Evolutionary conservation across 495 filamentous ascomycete genomes (phyloP).

Genomic region (Aspergillus haitiensis): DNA sequence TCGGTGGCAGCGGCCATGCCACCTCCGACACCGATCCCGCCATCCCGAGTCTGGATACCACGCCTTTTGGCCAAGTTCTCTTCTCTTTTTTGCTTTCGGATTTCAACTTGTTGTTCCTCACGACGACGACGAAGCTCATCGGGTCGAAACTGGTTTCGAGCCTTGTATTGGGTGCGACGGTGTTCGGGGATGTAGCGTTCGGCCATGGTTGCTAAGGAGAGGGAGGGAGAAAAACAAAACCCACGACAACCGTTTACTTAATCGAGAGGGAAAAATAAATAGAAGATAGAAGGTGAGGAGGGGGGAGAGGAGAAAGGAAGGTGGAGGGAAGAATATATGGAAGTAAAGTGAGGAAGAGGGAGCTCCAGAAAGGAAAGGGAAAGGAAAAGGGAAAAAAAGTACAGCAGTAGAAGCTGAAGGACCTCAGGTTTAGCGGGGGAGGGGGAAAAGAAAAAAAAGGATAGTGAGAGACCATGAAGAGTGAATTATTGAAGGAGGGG

Average conservation of each 20-base stretch:
- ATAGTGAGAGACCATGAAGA: conserved; percentile 12
- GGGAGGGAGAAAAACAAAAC: conserved; percentile 39
- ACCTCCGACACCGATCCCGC: conserved; percentile 73
- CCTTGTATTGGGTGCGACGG: conserved; percentile 98
- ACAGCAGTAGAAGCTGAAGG: not conserved
- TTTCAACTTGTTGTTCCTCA: conserved; percentile 98
- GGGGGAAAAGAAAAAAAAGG: conserved; percentile 14
- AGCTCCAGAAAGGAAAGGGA: conserved; percentile 20
- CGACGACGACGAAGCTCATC: conserved; percentile 98
- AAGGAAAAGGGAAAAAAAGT: conserved; percentile 1
- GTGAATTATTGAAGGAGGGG: conserved; percentile 23
- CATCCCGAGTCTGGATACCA: conserved; percentile 80
- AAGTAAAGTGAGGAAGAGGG: conserved; percentile 32
- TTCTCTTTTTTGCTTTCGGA: conserved; percentile 95
- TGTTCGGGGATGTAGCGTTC: conserved; percentile 99
- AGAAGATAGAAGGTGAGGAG: conserved; percentile 23
- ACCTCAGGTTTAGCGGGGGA: conserved; percentile 18
- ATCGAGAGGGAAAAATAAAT: conserved; percentile 28
- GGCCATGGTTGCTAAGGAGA: conserved; percentile 68
- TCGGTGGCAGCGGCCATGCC: conserved; percentile 84
- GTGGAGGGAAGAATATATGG: conserved; percentile 37
- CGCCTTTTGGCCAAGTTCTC: conserved; percentile 97
- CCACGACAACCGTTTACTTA: conserved; percentile 27
- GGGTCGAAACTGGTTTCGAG: conserved; percentile 95
- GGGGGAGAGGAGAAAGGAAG: conserved; percentile 27